Percentiles rank a stretch among this genome's conserved stretches.
Conservation (phyloP, 441 rosid species). For the Francoa sonchifolia region DNA sequence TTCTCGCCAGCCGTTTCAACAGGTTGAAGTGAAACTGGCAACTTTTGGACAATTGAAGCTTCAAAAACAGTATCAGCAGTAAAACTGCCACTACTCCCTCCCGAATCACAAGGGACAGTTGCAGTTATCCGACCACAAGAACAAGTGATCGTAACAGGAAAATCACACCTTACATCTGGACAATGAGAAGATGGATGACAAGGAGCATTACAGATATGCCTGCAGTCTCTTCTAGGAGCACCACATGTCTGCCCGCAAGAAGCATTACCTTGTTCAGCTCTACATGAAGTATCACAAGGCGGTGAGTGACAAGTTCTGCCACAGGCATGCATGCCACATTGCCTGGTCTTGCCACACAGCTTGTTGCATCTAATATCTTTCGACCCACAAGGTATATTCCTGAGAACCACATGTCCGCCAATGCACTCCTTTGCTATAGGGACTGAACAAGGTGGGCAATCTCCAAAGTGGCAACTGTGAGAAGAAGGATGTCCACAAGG, state of each 20-base stretch:
- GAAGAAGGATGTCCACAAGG: conserved; percentile 84
- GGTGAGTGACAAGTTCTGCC: conserved; percentile 73
- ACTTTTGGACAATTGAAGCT: conserved; percentile 60
- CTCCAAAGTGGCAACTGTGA: conserved; percentile 97
- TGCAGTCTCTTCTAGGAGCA: conserved; percentile 90
- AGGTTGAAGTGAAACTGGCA: conserved; percentile 70
- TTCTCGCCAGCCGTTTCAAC: conserved; percentile 45
- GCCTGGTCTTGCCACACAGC: conserved; percentile 91
- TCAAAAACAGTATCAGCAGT: conserved; percentile 43
- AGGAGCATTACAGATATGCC: conserved; percentile 67
- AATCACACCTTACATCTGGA: conserved; percentile 84
- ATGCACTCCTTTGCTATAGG: conserved; percentile 89
- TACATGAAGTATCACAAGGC: conserved; percentile 52
- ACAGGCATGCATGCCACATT: conserved; percentile 95
- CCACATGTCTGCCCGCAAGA: conserved; percentile 96
- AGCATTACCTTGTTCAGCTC: conserved; percentile 38
- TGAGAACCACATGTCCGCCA: conserved; percentile 91
- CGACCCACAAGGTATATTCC: conserved; percentile 96
- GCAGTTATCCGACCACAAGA: conserved; percentile 76
- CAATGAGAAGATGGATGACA: conserved; percentile 82
- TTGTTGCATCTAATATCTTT: conserved; percentile 89
- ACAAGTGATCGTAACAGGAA: conserved; percentile 64
- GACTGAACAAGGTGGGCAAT: conserved; percentile 91
- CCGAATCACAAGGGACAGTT: conserved; percentile 83
- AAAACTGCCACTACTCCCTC: conserved; percentile 38